phyloP scores from a whole-genome alignment of 768 basidiomycete genomes.

The Termitomyces eurrhizus region DNA sequence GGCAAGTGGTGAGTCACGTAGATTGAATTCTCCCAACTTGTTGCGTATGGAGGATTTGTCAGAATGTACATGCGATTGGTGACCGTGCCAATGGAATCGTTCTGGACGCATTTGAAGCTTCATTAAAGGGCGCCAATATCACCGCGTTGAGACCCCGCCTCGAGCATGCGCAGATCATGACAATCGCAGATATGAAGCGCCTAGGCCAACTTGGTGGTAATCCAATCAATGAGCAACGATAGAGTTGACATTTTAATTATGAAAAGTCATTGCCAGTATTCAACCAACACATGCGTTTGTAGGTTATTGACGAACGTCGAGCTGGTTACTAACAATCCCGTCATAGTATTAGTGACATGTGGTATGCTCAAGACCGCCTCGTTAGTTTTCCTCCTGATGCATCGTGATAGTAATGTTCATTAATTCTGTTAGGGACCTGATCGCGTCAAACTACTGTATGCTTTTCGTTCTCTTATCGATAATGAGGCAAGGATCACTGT shows the following conservation, averaged over 20 bases:
- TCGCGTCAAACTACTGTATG: constrained; percentile 81
- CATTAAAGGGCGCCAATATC: constrained; percentile 56
- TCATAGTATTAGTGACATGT: constrained; percentile 78
- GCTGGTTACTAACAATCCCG: background rate
- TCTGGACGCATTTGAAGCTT: constrained; percentile 76
- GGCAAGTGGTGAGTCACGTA: constrained; percentile 75
- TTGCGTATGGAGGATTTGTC: constrained; percentile 1
- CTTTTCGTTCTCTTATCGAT: constrained; percentile 72
- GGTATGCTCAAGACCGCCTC: constrained; percentile 80
- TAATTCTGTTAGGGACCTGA: constrained; percentile 59
- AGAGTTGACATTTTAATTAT: background rate
- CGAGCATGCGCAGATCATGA: constrained; percentile 90
- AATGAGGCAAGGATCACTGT: constrained; percentile 67
- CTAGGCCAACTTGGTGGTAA: constrained; percentile 78
- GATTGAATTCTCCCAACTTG: background rate
- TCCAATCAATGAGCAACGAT: background rate
- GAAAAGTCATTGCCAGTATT: constrained; percentile 79
- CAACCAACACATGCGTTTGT: constrained; percentile 88
- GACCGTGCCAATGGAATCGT: constrained; percentile 86
- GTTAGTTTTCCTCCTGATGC: constrained; percentile 34
- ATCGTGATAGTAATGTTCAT: background rate
- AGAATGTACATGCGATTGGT: constrained; percentile 89
- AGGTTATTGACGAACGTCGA: background rate
- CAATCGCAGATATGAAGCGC: constrained; percentile 67
- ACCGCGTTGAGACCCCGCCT: constrained; percentile 71